Evolutionary conservation across 495 filamentous ascomycete species (phyloP), one percentile per base, ranked within the genome.

Genomic region (Podospora didyma): DNA sequence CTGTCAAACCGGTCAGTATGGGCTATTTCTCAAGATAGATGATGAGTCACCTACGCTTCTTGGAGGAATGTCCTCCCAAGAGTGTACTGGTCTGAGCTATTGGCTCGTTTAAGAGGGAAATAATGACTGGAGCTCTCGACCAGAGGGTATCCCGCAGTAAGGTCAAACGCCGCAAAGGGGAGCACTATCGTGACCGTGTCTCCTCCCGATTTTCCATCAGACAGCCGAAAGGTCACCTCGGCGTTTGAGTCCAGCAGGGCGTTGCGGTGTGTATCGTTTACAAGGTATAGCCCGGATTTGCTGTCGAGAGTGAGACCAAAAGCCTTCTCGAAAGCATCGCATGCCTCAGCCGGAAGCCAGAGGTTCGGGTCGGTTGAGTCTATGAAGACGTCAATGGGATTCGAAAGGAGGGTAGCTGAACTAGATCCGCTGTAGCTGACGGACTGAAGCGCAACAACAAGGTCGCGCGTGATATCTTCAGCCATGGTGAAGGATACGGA

Each of bases 41-140:
- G 2, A 2, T 19, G 12, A 19, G 5, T 14, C 10, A 48, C 66
- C 49, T 26, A 70, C 66, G 81, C 75, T 72, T 84, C 82, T 63
- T 85, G 82, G 16, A 84, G 63, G 51, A 85, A 84, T 12, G 74
- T 73, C 23, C 81, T 68, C 4, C 82, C 82, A 2, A 85, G 69
- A 0, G 76, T 80, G 62, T 80, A 84, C 56, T 84, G 81, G 0
- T 66, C 71, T 12, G 73, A 66, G 57, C 83, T 78, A 23, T 63
- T 65, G 12, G 76, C 79, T 22, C 76, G 66, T 46, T 73, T 73
- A 12, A 85, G 63, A 0, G 82, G 81, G 53, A 84, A 85, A 56
- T 84, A 85, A 24, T 62, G 62, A 4, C 67, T 68, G 6, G 51
- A 62, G 23, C 69, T 66, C 0, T 65, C 48, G 17, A 78, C 60